phyloP scores from a whole-genome alignment of 331 rosid species.

The Pyrus hybrid region DNA sequence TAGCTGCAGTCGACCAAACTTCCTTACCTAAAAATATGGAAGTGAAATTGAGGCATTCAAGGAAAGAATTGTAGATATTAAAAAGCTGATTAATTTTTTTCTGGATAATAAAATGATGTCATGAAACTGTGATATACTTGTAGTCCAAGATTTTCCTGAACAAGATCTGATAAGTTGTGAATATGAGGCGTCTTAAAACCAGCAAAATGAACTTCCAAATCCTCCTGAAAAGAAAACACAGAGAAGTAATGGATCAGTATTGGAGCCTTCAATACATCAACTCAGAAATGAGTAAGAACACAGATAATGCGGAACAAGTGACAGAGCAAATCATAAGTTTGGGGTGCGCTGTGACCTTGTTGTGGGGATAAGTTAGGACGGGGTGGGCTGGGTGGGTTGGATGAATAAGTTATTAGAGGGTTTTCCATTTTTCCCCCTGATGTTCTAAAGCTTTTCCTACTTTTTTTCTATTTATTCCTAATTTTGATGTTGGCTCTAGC shows the following conservation, averaged over 20 bases:
- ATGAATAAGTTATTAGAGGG: background rate
- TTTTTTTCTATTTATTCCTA: background rate
- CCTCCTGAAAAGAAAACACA: constrained; percentile 48
- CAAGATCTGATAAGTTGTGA: constrained; percentile 93
- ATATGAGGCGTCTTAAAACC: constrained; percentile 77
- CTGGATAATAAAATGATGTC: background rate
- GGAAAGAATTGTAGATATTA: constrained; percentile 6
- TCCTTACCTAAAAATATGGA: constrained; percentile 42
- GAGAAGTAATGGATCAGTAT: constrained; percentile 7
- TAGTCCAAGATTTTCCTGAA: constrained; percentile 60
- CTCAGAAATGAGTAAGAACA: background rate
- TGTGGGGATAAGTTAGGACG: background rate
- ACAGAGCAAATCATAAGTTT: background rate
- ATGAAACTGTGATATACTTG: constrained; percentile 43
- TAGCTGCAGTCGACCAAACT: constrained; percentile 56
- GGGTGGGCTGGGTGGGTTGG: background rate
- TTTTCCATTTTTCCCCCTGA: background rate
- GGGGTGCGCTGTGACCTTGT: background rate
- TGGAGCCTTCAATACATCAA: background rate
- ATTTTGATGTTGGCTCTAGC: background rate
- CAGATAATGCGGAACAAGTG: background rate
- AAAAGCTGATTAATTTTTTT: background rate
- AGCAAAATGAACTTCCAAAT: constrained; percentile 66
- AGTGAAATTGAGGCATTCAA: background rate
- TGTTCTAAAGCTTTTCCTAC: background rate